Conservation (phyloP, 2,329 filamentous ascomycete genomes). For the Chaetomium globosum region DNA sequence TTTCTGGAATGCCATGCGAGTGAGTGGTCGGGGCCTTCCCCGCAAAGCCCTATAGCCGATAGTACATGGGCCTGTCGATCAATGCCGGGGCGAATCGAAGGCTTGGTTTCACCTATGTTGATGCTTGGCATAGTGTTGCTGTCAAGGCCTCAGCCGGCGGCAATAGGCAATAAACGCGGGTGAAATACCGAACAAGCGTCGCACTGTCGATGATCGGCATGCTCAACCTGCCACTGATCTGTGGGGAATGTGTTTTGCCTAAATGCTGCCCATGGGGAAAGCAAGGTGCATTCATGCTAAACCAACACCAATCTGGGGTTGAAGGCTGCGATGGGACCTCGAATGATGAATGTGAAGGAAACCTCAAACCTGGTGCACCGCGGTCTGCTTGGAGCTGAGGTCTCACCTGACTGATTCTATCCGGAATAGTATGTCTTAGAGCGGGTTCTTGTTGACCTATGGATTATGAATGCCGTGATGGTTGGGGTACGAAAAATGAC, state of each 20-base stretch:
- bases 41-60: slow-evolving; percentile 22
- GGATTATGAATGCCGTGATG: too few relatives aligned
- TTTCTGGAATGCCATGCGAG: background rate
- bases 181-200: slow-evolving; percentile 23
- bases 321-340: background rate
- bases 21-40: slow-evolving; percentile 9
- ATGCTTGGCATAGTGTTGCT: slow-evolving; percentile 23
- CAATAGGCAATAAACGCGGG: slow-evolving; percentile 25
- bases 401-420: background rate
- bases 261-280: slow-evolving; percentile 24
- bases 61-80: slow-evolving; percentile 16
- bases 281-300: slow-evolving; percentile 37
- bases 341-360: background rate
- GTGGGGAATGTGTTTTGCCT: slow-evolving; percentile 28
- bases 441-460: too few relatives aligned
- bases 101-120: slow-evolving; percentile 22
- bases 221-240: slow-evolving; percentile 19
- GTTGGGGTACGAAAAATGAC: too few relatives aligned
- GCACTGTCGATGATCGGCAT: slow-evolving; percentile 15
- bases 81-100: slow-evolving; percentile 17
- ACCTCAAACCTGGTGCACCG: too few relatives aligned
- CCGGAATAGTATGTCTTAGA: too few relatives aligned
- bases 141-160: slow-evolving; percentile 10
- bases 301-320: slow-evolving; percentile 34
- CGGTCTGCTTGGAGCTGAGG: background rate